Evolutionary conservation across 495 filamentous ascomycete genomes (phyloP).

Genomic region (Penicillium angulare): DNA sequence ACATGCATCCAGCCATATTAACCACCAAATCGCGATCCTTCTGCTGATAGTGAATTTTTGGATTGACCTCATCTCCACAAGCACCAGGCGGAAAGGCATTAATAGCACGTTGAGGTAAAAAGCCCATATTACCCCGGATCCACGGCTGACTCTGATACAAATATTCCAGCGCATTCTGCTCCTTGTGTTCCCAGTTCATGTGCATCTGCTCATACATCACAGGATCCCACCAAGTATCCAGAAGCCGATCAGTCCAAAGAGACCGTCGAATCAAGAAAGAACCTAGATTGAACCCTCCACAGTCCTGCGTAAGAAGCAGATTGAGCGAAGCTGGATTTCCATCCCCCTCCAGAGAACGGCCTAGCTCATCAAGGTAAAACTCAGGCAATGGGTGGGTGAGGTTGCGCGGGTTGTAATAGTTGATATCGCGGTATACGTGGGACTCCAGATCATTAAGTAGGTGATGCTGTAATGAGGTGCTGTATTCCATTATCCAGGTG

Average conservation of each 20-base stretch:
- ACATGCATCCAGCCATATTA: conserved; percentile 98
- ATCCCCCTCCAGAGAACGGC: conserved; percentile 72
- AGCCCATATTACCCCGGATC: conserved; percentile 84
- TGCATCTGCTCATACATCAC: conserved; percentile 98
- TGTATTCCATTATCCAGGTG: conserved; percentile 97
- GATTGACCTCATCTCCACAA: conserved; percentile 74
- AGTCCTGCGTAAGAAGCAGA: conserved; percentile 89
- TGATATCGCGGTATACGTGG: conserved; percentile 92
- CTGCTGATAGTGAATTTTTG: conserved; percentile 80
- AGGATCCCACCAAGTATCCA: conserved; percentile 99
- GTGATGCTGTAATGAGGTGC: conserved; percentile 84
- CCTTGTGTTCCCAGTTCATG: conserved; percentile 99
- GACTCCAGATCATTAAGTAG: conserved; percentile 77
- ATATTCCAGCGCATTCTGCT: conserved; percentile 92
- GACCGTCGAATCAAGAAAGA: conserved; percentile 89
- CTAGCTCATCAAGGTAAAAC: conserved; percentile 69
- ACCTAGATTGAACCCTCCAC: conserved; percentile 92
- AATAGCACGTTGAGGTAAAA: conserved; percentile 87
- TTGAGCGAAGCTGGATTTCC: conserved; percentile 72
- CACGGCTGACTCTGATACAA: conserved; percentile 90
- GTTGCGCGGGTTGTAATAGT: conserved; percentile 91
- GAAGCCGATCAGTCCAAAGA: conserved; percentile 84
- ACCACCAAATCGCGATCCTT: conserved; percentile 90
- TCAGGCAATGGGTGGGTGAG: conserved; percentile 78
- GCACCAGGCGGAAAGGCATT: conserved; percentile 93